Evolutionary conservation across 2,329 filamentous ascomycete species (phyloP), one percentile per base, ranked within the genome.

Genomic region (Fusarium sp.): DNA sequence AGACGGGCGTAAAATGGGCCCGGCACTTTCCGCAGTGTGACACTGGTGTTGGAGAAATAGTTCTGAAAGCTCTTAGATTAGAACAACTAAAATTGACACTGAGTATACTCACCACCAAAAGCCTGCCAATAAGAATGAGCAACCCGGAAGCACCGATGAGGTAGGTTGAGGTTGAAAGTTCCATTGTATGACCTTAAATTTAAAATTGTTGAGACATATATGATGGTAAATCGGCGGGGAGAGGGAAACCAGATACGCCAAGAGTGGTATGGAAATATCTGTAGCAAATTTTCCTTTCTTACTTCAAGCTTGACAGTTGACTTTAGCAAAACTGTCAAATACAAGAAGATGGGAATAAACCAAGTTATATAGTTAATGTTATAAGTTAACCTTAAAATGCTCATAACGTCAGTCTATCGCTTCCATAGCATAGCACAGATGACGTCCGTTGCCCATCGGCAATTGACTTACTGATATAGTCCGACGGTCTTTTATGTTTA

Each of bases 181-280:
- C 32, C 32, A 37, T 37, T 18, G 16, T 18, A 6, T 37, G 16
- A 37, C 16, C 32, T 11, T 37, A 3, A 4, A 6, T 18, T n/a
- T 18, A 4, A 37, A 18, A 6, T 11, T 37, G 16, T 18, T 11
- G 9, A 10, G 8, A 18, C 2, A 6, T 37, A 6, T 37, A 37
- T 37, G 9, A 18, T 37, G 2, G 16, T 11, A 3, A 18, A 11
- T 37, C 9, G 3, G 32, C 5, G 16, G 16, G 16, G 32, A 37
- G 6, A 14, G 9, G 11, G 16, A 37, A 18, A 4, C 11, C 0
- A 0, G 5, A 37, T n/a, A 9, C 5, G 6, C 3, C 1, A 37
- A 10, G 32, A 37, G 8, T n/a, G 18, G 5, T 18, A 10, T 5
- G 3, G 32, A 16, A 11, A 16, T 34, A 8, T 7, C 8, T 34